These are phyloP conservation scores for Persicaria maculosa DNA, from an alignment of 148 eudicot genomes.

Conservation along the genomic window DNA sequence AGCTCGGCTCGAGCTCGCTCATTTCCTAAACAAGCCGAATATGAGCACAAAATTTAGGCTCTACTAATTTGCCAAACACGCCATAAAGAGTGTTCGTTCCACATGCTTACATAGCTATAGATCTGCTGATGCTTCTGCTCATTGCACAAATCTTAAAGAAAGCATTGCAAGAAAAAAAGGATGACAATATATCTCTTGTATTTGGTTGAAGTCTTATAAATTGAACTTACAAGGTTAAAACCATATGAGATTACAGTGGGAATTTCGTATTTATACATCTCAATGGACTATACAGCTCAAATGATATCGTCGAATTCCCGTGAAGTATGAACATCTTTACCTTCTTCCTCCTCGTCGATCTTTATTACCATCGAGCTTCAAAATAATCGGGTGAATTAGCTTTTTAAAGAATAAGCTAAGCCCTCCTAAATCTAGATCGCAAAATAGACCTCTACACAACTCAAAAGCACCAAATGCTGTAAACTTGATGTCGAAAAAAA, in stretches of 20 bases:
- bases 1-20: no score
- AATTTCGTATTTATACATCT: not conserved
- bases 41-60: no score
- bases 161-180: no score
- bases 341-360: not conserved
- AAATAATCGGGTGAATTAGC: not conserved
- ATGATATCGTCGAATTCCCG: not conserved
- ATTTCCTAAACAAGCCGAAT: no score
- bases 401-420: slow-evolving; percentile 1
- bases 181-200: no score
- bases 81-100: no score
- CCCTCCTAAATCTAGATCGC: not conserved
- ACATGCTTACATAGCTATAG: no score
- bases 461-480: not conserved
- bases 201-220: no score
- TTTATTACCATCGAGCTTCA: not conserved
- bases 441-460: not conserved
- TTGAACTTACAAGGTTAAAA: no score
- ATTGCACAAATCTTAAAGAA: no score
- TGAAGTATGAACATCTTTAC: not conserved
- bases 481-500: not conserved
- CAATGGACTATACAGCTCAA: slow-evolving; percentile 1
- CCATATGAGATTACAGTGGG: not conserved
- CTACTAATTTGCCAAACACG: no score
- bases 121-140: no score